These are phyloP conservation scores for Colletotrichum higginsianum DNA, from an alignment of 2,329 filamentous ascomycete genomes.

Conservation along the genomic window DNA sequence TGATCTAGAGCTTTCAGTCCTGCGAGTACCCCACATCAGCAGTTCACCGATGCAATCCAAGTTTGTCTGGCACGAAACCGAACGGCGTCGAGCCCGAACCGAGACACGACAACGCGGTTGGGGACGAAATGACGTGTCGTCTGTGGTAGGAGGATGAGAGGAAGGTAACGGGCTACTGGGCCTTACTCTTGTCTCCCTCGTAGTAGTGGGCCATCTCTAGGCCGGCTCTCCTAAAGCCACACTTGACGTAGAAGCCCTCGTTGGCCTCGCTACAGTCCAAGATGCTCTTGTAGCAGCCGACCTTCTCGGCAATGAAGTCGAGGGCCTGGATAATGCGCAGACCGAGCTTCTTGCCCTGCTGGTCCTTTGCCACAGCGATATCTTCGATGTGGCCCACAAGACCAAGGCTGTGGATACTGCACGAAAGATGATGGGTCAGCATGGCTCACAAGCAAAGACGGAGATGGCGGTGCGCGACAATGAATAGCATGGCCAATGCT, in stretches of 20 bases:
- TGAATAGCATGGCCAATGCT: too few relatives aligned
- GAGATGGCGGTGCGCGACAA: background rate
- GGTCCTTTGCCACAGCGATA: constrained; percentile 93
- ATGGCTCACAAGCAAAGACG: constrained; percentile 16
- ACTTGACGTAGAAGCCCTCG: constrained; percentile 98
- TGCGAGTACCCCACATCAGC: constrained; percentile 30
- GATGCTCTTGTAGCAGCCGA: constrained; percentile 98
- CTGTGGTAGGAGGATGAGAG: constrained; percentile 5
- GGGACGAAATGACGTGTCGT: background rate
- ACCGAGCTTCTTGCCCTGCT: constrained; percentile 97
- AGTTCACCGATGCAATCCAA: constrained; percentile 27
- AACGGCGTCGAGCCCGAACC: background rate
- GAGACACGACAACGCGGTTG: background rate
- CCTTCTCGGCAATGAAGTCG: constrained; percentile 87
- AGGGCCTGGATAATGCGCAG: constrained; percentile 93
- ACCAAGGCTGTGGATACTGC: constrained; percentile 83
- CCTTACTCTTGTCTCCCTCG: constrained; percentile 69
- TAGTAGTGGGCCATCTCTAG: constrained; percentile 99
- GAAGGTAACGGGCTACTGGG: constrained; percentile 44
- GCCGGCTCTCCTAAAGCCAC: constrained; percentile 92
- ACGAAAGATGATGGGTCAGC: constrained; percentile 42
- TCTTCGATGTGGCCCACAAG: constrained; percentile 97
- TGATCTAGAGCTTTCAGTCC: constrained; percentile 19
- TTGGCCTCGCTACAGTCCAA: constrained; percentile 97
- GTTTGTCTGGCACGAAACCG: constrained; percentile 6